phyloP scores from a whole-genome alignment of 2,329 filamentous ascomycete species.

The Arachnopeziza araneosa region DNA sequence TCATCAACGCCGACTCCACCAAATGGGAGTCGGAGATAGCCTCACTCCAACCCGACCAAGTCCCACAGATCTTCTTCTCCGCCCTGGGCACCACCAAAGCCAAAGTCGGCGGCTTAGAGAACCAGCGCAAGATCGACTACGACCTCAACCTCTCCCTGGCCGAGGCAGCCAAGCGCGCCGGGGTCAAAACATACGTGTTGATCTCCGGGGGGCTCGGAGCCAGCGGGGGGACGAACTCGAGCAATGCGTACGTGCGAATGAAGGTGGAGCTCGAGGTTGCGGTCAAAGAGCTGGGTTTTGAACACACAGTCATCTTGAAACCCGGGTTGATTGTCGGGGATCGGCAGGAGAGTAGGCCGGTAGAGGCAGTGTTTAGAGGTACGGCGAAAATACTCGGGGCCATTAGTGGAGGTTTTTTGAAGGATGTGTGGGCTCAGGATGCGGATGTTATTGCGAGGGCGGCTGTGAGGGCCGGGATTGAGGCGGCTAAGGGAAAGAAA shows the following conservation, averaged over 20 bases:
- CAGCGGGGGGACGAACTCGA: conserved; percentile 41
- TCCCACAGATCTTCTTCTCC: conserved; percentile 64
- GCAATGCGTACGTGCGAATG: conserved; percentile 57
- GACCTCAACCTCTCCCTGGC: conserved; percentile 80
- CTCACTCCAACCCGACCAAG: conserved; percentile 42
- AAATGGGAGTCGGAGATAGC: conserved; percentile 61
- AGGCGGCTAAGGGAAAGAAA: conserved; percentile 37
- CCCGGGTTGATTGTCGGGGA: conserved; percentile 73
- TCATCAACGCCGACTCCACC: conserved; percentile 61
- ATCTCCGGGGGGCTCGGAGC: conserved; percentile 21
- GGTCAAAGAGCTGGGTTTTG: conserved; percentile 66
- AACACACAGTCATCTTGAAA: conserved; percentile 69
- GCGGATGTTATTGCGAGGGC: conserved; percentile 52
- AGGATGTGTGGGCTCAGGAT: conserved; percentile 63
- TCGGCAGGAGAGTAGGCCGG: conserved; percentile 55
- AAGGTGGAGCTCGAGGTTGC: conserved; percentile 83
- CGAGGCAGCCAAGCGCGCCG: conserved; percentile 65
- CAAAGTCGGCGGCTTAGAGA: conserved; percentile 66
- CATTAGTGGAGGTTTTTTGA: conserved; percentile 46
- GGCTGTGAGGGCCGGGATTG: conserved; percentile 42
- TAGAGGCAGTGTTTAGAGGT: conserved; percentile 51
- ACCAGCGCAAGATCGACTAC: conserved; percentile 83
- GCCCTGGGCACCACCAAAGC: conserved; percentile 75
- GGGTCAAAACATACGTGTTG: conserved; percentile 57
- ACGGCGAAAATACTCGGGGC: conserved; percentile 51